A percentile compares a stretch with the other conserved stretches of the same genome.
Conservation (phyloP, 2,329 filamentous ascomycete genomes). For the Ophiostoma piceae region DNA sequence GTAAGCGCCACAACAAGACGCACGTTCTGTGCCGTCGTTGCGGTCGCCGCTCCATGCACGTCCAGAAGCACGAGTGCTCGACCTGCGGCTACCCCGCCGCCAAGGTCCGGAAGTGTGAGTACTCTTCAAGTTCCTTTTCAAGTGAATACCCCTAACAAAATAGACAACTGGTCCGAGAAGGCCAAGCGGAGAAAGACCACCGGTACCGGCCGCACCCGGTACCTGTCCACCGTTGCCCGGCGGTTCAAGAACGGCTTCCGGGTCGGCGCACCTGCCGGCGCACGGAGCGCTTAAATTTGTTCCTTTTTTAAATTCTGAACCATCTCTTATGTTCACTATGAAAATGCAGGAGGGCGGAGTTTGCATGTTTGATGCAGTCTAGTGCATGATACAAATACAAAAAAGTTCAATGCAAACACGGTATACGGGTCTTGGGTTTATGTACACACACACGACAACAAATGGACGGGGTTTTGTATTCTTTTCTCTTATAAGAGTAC, state of each 20-base stretch:
- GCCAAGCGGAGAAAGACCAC: constrained; percentile 99
- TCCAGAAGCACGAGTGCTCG: constrained; percentile 98
- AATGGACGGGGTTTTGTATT: neutral
- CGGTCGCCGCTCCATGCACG: constrained; percentile 95
- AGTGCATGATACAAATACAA: neutral
- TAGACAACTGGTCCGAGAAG: constrained; percentile 99
- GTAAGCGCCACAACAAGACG: constrained; percentile 86
- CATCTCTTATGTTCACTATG: neutral
- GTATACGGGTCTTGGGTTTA: constrained; percentile 16
- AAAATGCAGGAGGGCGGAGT: constrained; percentile 16
- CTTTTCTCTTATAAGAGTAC: neutral
- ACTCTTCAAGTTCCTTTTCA: neutral
- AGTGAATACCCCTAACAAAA: neutral
- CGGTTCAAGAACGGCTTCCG: constrained; percentile 98
- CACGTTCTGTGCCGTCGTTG: constrained; percentile 98
- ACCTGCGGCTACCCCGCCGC: constrained; percentile 94
- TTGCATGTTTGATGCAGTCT: neutral
- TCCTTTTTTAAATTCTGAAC: neutral
- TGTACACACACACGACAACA: constrained; percentile 2
- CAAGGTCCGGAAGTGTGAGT: constrained; percentile 98
- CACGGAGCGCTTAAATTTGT: constrained; percentile 48
- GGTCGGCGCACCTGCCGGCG: constrained; percentile 77
- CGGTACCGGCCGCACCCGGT: constrained; percentile 91
- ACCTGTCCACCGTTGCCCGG: constrained; percentile 87
- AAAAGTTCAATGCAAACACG: neutral